These are phyloP conservation scores for Verticillium nonalfalfae DNA, from an alignment of 2,329 filamentous ascomycete genomes.

Conservation along the genomic window DNA sequence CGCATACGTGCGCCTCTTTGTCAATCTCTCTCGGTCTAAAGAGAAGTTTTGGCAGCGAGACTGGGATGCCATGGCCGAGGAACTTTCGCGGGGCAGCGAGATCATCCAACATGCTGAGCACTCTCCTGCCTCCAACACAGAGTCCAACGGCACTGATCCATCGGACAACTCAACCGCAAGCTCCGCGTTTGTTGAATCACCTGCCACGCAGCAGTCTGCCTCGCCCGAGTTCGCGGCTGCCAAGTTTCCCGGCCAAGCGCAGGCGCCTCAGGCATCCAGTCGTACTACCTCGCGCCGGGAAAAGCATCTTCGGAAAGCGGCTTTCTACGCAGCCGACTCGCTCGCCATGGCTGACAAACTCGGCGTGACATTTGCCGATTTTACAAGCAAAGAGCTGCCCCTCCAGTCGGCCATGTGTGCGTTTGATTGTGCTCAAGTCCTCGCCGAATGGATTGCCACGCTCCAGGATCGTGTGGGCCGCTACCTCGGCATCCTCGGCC, in stretches of 20 bases:
- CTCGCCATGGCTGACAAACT: constrained; percentile 82
- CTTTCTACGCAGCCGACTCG: constrained; percentile 89
- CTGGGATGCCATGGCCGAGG: constrained; percentile 85
- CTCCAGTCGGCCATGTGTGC: constrained; percentile 87
- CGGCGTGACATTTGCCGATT: constrained; percentile 78
- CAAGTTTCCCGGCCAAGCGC: constrained; percentile 22
- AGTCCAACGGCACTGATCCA: constrained; percentile 33
- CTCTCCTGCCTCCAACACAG: constrained; percentile 44
- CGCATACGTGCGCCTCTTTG: constrained; percentile 86
- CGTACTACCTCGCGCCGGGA: constrained; percentile 65
- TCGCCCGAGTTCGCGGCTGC: constrained; percentile 37
- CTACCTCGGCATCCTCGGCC: constrained; percentile 80
- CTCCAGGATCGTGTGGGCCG: constrained; percentile 90
- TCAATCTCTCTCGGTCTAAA: constrained; percentile 87
- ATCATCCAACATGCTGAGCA: constrained; percentile 66
- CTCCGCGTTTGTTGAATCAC: constrained; percentile 44
- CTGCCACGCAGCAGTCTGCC: constrained; percentile 41
- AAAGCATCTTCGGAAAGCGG: constrained; percentile 85
- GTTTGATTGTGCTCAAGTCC: constrained; percentile 88
- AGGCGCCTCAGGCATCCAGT: constrained; percentile 20
- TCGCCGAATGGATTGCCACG: constrained; percentile 90
- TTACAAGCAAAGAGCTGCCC: constrained; percentile 76
- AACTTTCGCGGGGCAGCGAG: constrained; percentile 72
- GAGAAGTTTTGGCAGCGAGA: constrained; percentile 93
- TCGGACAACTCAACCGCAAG: constrained; percentile 40